Evolutionary conservation across 2,329 filamentous ascomycete genomes (phyloP).

Genomic region (Colletotrichum sp.): DNA sequence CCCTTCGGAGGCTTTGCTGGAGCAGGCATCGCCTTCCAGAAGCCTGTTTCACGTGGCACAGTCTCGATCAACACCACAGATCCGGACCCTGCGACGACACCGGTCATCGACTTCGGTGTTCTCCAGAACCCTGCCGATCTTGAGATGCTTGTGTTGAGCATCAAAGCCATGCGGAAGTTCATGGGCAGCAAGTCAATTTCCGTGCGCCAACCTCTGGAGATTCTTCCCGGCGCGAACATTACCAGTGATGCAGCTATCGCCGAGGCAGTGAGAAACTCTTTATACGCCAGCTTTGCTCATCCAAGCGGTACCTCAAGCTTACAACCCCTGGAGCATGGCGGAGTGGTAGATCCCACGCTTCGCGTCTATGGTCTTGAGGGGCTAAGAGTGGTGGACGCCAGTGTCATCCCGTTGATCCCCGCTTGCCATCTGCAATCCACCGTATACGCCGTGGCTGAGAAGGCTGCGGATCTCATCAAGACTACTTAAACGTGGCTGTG

Average conservation of each 20-base stretch:
- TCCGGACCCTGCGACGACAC: constrained; percentile 33
- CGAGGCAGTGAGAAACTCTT: not conserved
- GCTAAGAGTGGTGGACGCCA: constrained; percentile 32
- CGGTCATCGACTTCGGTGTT: constrained; percentile 42
- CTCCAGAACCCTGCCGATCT: constrained; percentile 42
- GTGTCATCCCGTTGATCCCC: constrained; percentile 32
- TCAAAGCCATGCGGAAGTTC: constrained; percentile 38
- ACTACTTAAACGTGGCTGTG: not conserved
- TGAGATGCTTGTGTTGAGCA: constrained; percentile 29
- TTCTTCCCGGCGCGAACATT: constrained; percentile 1
- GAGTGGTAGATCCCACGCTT: constrained; percentile 34
- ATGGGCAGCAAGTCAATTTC: constrained; percentile 3
- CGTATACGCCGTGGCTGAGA: constrained; percentile 40
- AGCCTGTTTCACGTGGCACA: constrained; percentile 43
- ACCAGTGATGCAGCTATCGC: not conserved
- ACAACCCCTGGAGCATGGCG: constrained; percentile 43
- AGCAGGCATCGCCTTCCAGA: constrained; percentile 35
- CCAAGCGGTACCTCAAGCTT: constrained; percentile 53
- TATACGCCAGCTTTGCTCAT: constrained; percentile 32
- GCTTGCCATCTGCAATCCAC: constrained; percentile 37
- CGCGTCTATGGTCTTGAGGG: constrained; percentile 32
- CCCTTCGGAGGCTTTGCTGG: constrained; percentile 33
- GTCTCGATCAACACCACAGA: constrained; percentile 37
- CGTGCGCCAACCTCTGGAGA: not conserved
- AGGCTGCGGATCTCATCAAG: constrained; percentile 22